Percentiles rank a stretch among this genome's conserved stretches.
phyloP scores from a whole-genome alignment of 2,329 filamentous ascomycete genomes.

The Periglandula ipomoeae region DNA sequence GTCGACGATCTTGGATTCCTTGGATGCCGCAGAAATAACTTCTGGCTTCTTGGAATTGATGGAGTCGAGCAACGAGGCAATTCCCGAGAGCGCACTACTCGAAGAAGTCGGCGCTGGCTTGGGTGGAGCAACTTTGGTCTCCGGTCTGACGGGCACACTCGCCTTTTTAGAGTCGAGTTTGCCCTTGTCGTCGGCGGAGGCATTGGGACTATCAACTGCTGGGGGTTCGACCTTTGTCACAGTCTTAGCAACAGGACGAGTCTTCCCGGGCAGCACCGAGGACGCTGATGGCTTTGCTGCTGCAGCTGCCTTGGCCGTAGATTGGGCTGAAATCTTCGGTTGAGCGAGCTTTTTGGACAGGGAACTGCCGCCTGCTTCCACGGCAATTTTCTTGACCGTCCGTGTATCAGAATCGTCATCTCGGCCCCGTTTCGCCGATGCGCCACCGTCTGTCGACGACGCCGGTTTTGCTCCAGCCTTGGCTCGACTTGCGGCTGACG shows the following conservation, averaged over 20 bases:
- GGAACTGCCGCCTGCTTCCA: constrained; percentile 28
- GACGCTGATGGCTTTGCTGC: constrained; percentile 22
- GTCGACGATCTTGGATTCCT: constrained; percentile 40
- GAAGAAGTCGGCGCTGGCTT: constrained; percentile 10
- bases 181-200: constrained; percentile 21
- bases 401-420: constrained; percentile 32
- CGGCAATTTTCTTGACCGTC: constrained; percentile 32
- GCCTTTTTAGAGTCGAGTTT: constrained; percentile 21
- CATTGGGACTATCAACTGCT: constrained; percentile 18
- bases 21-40: constrained; percentile 35
- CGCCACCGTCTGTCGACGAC: constrained; percentile 13
- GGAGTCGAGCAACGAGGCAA: constrained; percentile 45
- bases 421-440: constrained; percentile 26
- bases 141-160: constrained; percentile 13
- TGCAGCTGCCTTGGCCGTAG: constrained; percentile 17
- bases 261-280: constrained; percentile 39
- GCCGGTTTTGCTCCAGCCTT: constrained; percentile 24
- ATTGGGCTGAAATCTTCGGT: constrained; percentile 23
- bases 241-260: constrained; percentile 34
- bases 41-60: constrained; percentile 35
- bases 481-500: constrained; percentile 28
- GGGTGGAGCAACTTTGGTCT: constrained; percentile 16
- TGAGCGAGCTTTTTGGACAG: constrained; percentile 31
- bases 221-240: constrained; percentile 25
- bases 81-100: constrained; percentile 33